A percentile compares a stretch with the other conserved stretches of the same genome.
Conservation (phyloP, 345 rosid genomes). For the Lumnitzera littorea region DNA sequence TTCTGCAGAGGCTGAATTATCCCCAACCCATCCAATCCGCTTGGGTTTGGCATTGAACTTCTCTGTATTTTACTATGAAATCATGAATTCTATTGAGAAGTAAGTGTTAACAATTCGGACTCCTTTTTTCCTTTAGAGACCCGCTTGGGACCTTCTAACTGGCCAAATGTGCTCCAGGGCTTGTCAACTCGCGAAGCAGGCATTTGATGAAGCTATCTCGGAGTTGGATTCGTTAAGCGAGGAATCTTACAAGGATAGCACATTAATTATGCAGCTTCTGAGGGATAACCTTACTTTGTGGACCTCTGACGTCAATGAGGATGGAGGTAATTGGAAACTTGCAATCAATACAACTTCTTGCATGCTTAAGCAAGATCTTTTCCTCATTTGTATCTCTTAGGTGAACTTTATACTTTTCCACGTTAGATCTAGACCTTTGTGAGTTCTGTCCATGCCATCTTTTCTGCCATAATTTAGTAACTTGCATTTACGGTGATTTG, state of each 20-base stretch:
- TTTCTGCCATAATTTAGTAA: too few relatives aligned
- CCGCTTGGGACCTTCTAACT: not conserved
- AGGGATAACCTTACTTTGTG: slow-evolving; percentile 37
- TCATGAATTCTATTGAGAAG: slow-evolving; percentile 33
- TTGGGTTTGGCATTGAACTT: slow-evolving; percentile 39
- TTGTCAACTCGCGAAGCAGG: slow-evolving; percentile 32
- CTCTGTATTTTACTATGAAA: slow-evolving; percentile 35
- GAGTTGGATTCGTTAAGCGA: slow-evolving; percentile 29
- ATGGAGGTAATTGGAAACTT: slow-evolving; percentile 17
- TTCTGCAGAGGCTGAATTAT: slow-evolving; percentile 27
- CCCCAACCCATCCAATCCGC: slow-evolving; percentile 33
- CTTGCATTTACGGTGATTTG: too few relatives aligned
- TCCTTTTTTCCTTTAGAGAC: not conserved
- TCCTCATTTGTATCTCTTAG: too few relatives aligned
- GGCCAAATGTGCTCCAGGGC: slow-evolving; percentile 16
- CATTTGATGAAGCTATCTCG: slow-evolving; percentile 32
- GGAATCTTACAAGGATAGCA: slow-evolving; percentile 36
- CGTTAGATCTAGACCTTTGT: too few relatives aligned
- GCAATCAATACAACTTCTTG: not conserved
- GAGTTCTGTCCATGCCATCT: too few relatives aligned
- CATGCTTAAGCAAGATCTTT: not conserved
- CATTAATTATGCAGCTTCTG: slow-evolving; percentile 35
- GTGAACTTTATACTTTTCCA: too few relatives aligned
- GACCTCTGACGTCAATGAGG: slow-evolving; percentile 35
- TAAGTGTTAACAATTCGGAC: not conserved